Evolutionary conservation across 306 rosid species (phyloP).

Genomic region (Senna siamea): DNA sequence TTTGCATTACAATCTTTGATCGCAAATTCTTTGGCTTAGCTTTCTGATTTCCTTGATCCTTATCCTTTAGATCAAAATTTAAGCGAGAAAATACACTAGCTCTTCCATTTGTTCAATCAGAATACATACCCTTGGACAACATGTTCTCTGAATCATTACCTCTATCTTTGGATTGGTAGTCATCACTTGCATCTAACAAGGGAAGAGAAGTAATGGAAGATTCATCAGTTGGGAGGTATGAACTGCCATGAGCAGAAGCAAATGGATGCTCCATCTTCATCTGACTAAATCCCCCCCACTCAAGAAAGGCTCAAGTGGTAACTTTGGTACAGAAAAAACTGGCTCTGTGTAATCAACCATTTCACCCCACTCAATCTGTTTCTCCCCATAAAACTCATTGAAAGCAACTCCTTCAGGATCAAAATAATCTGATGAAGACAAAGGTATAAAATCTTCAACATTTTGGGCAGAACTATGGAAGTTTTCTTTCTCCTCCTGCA

Average conservation of each 20-base stretch:
- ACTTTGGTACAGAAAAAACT: conserved; percentile 36
- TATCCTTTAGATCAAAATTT: conserved; percentile 30
- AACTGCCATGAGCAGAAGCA: conserved; percentile 11
- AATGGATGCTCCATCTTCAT: background rate
- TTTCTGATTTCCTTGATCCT: conserved; percentile 7
- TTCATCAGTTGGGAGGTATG: background rate
- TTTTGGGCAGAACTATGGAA: conserved; percentile 4
- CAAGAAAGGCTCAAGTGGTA: conserved; percentile 9
- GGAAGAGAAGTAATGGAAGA: conserved; percentile 15
- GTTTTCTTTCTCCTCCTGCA: conserved; percentile 32
- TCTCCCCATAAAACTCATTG: conserved; percentile 8
- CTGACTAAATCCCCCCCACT: conserved; percentile 16
- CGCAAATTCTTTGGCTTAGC: no score
- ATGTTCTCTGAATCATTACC: background rate
- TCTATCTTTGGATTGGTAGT: conserved; percentile 29
- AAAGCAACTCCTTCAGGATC: conserved; percentile 35
- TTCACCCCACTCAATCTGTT: conserved; percentile 19
- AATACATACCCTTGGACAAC: conserved; percentile 32
- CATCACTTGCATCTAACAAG: conserved; percentile 20
- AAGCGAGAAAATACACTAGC: conserved; percentile 55
- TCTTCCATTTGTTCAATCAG: conserved; percentile 32
- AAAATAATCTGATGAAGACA: conserved; percentile 41
- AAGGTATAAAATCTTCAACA: conserved; percentile 48
- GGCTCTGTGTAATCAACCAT: background rate
- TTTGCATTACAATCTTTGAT: background rate